Percentiles rank a stretch among this genome's conserved stretches.
Evolutionary conservation across 75 land plant genomes (phyloP).

Genomic region (Picea sitchensis): DNA sequence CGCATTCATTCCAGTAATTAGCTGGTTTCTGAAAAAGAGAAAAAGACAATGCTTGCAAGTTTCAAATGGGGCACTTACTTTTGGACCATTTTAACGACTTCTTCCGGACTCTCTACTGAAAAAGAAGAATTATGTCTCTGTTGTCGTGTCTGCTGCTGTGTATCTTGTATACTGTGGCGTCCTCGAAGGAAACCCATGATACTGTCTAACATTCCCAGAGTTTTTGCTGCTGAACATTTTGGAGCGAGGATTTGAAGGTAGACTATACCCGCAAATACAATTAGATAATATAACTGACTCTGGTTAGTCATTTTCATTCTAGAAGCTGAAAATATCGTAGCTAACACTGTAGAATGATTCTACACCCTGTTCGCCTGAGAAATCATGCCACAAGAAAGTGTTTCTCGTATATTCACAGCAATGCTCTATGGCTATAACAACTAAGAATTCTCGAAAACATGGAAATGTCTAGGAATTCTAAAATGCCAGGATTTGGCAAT

Average conservation of each 20-base stretch:
- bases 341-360: not conserved
- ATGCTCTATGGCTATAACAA: not conserved
- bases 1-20: not conserved
- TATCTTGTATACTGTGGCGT: not conserved
- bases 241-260: not conserved
- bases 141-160: too few species aligned
- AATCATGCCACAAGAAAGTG: not conserved
- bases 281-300: not conserved
- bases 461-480: not conserved
- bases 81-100: conserved; percentile 2
- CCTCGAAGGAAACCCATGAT: not conserved
- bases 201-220: not conserved
- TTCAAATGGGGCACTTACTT: not conserved
- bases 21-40: not conserved
- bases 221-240: conserved; percentile 6
- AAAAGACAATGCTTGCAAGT: not conserved
- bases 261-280: not conserved
- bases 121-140: not conserved
- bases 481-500: not conserved
- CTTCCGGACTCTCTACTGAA: not conserved
- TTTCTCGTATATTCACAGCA: too few species aligned
- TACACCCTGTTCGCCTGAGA: not conserved
- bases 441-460: too few species aligned
- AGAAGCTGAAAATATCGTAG: not conserved
- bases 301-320: not conserved